Evolutionary conservation across 208 protist species (phyloP), one percentile per base, ranked within the genome.

Genomic region (Zelonia costaricensis): DNA sequence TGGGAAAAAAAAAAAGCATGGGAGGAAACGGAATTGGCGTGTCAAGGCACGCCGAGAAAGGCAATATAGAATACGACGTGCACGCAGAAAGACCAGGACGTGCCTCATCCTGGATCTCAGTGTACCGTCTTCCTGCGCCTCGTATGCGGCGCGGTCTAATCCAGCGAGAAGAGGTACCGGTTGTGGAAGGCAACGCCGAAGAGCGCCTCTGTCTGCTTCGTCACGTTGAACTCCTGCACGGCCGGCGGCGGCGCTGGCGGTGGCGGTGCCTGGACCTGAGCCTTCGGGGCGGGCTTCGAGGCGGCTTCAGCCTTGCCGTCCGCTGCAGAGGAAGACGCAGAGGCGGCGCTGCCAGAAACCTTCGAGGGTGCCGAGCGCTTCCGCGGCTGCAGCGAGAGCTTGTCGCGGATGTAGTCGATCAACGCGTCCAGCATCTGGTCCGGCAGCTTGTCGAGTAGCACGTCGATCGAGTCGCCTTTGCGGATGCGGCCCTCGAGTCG

Each of bases 141-240:
- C n/a, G n/a, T 59, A 58, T 22, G 65, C n/a, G n/a, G n/a, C n/a
- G n/a, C n/a, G n/a, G n/a, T n/a, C 42, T 23, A 59, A 58, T 97
- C 92, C 6, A 97, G 60, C 36, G 87, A 80, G 65, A 97, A 97
- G 16, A 97, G 66, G 63, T 94, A 97, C 7, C 92, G 86, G 68
- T 97, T 97, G 51, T 93, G 80, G 62, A 97, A 86, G 12, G 78
- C 72, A 13, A 97, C 80, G 4, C 92, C 92, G 53, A 97, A 92
- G 1, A 97, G 66, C 46, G 73, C 58, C 67, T 94, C 80, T 15
- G 82, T 76, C 58, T 86, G 82, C 58, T 87, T 91, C 18, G 85
- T 77, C 62, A 76, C 80, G 62, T 94, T 91, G 66, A 91, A 97
- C 47, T 93, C 86, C n/a, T 80, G 52, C 13, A 61, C 43, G 1